Conservation (phyloP, 805 yeast genomes). For the Saccharomycopsis microspora region DNA sequence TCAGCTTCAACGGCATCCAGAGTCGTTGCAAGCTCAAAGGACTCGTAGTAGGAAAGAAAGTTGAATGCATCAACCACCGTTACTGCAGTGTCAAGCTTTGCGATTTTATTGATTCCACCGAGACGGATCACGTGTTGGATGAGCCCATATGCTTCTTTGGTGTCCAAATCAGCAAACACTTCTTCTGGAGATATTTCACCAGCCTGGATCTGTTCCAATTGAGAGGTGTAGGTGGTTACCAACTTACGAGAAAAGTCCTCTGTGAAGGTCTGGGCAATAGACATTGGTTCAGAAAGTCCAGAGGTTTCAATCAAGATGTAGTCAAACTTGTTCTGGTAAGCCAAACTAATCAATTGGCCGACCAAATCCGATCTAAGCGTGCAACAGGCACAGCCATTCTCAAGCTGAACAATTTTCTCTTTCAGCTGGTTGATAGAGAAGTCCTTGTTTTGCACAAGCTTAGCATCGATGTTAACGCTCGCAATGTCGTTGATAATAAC, state of each 20-base stretch:
- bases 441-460: constrained; percentile 26
- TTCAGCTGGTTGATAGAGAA: constrained; percentile 18
- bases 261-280: constrained; percentile 38
- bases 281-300: constrained; percentile 39
- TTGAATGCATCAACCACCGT: constrained; percentile 34
- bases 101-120: constrained; percentile 31
- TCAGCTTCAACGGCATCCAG: constrained; percentile 8
- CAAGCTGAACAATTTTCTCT: constrained; percentile 33
- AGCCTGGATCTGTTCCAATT: constrained; percentile 10
- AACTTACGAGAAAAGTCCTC: constrained; percentile 29
- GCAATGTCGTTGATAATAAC: constrained; percentile 37
- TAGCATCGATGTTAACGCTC: constrained; percentile 32
- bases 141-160: constrained; percentile 18
- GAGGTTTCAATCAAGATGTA: constrained; percentile 36
- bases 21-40: constrained; percentile 16
- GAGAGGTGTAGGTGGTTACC: constrained; percentile 16
- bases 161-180: constrained; percentile 3
- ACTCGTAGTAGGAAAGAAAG: constrained; percentile 29
- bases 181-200: constrained; percentile 9
- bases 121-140: constrained; percentile 18
- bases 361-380: constrained; percentile 35
- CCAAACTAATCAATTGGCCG: constrained; percentile 30
- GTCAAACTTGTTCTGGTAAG: constrained; percentile 26
- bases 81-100: constrained; percentile 34
- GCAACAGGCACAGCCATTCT: constrained; percentile 39